A percentile compares a stretch with the other conserved stretches of the same genome.
Evolutionary conservation across 257 asterid genomes (phyloP).

Genomic region (Fraxinus excelsior): DNA sequence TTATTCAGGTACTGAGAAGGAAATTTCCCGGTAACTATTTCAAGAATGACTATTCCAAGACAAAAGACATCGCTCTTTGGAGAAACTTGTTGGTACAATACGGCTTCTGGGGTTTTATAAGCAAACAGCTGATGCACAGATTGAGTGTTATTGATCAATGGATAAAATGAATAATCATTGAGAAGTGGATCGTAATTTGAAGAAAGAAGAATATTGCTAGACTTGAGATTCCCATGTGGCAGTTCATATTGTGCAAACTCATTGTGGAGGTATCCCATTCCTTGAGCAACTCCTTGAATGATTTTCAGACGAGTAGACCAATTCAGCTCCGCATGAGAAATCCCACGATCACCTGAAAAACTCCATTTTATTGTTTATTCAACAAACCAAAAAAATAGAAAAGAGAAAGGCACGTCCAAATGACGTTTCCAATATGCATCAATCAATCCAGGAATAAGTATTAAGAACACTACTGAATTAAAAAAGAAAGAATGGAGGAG

Average conservation of each 20-base stretch:
- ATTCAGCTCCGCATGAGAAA: slow-evolving; percentile 55
- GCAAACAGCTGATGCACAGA: slow-evolving; percentile 58
- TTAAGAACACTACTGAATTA: too few species aligned
- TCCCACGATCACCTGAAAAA: slow-evolving; percentile 69
- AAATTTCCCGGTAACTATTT: slow-evolving; percentile 68
- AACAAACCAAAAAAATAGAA: too few species aligned
- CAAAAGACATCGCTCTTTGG: slow-evolving; percentile 85
- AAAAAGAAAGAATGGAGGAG: too few species aligned
- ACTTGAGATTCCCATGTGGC: slow-evolving; percentile 94
- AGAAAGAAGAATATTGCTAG: slow-evolving; percentile 77
- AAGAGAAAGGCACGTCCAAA: too few species aligned
- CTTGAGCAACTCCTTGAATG: slow-evolving; percentile 74
- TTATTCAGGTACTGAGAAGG: slow-evolving; percentile 82
- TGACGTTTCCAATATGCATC: too few species aligned
- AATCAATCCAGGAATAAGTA: too few species aligned
- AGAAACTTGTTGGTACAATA: slow-evolving; percentile 50
- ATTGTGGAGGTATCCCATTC: slow-evolving; percentile 79
- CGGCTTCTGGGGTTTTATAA: slow-evolving; percentile 69
- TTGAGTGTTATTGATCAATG: slow-evolving; percentile 60
- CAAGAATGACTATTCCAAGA: slow-evolving; percentile 80
- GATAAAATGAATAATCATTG: slow-evolving; percentile 67
- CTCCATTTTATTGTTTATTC: too few species aligned
- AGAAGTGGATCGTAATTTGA: slow-evolving; percentile 66
- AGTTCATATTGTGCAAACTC: slow-evolving; percentile 58
- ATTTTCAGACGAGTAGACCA: slow-evolving; percentile 73